Evolutionary conservation across 1,284 basidiomycete genomes (phyloP).

Genomic region (Stygiomarasmius scandens): DNA sequence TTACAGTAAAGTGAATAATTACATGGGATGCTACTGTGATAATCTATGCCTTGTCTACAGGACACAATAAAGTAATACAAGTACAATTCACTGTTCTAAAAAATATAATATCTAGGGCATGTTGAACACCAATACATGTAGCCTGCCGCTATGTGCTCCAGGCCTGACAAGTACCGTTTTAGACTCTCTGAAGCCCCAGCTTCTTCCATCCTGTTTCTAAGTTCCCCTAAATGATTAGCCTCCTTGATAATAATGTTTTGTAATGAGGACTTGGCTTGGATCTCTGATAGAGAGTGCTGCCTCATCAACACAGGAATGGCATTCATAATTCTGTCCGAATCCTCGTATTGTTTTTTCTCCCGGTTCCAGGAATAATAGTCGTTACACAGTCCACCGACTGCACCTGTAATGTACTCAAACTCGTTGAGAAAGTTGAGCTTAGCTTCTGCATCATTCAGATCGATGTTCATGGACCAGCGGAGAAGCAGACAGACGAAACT

Average conservation of each 20-base stretch:
- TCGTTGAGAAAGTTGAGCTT: conserved; percentile 11
- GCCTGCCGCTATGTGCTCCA: no score
- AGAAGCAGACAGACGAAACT: conserved; percentile 19
- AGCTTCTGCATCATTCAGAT: conserved; percentile 14
- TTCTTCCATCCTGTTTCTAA: conserved; percentile 9
- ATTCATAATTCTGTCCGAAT: conserved; percentile 24
- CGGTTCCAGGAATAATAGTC: conserved; percentile 30
- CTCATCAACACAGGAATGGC: conserved; percentile 23
- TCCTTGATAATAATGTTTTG: conserved; percentile 22
- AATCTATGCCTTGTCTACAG: no score
- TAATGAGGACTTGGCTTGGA: conserved; percentile 16
- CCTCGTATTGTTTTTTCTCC: conserved; percentile 18
- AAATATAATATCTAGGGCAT: no score
- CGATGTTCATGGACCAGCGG: conserved; percentile 23
- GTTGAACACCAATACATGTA: no score
- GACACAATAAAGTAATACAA: no score
- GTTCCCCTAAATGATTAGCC: conserved; percentile 18
- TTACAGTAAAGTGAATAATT: no score
- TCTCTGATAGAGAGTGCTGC: conserved; percentile 19
- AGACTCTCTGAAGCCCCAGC: no score
- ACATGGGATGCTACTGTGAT: no score
- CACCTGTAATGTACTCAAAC: conserved; percentile 23
- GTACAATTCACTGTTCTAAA: no score
- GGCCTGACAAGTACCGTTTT: no score
- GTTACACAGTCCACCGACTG: conserved; percentile 22